Percentiles rank a stretch among this genome's conserved stretches.
phyloP scores from a whole-genome alignment of 441 rosid species.

The Mallotus japonicus region DNA sequence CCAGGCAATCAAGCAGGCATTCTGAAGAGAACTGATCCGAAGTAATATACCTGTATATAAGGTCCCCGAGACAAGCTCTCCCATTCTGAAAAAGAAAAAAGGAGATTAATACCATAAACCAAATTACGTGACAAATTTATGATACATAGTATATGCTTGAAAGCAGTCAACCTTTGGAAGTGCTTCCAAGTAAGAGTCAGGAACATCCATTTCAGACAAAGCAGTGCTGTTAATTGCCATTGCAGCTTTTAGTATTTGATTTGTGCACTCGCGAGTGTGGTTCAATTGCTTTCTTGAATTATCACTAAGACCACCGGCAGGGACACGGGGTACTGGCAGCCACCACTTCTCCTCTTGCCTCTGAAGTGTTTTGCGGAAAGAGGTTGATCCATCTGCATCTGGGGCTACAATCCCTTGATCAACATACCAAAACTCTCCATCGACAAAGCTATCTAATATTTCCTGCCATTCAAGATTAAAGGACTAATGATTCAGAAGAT shows the following conservation, averaged over 20 bases:
- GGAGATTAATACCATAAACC: constrained; percentile 10
- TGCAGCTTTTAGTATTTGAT: constrained; percentile 91
- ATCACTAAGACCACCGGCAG: constrained; percentile 74
- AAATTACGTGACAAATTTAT: neutral
- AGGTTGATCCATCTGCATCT: constrained; percentile 70
- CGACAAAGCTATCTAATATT: constrained; percentile 68
- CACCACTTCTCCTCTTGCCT: constrained; percentile 99
- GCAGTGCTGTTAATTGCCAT: constrained; percentile 88
- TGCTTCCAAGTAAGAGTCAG: constrained; percentile 73
- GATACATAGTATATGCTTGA: neutral
- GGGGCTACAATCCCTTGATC: constrained; percentile 82
- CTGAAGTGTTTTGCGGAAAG: constrained; percentile 67
- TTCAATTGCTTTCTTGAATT: constrained; percentile 73
- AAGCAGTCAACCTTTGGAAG: constrained; percentile 71
- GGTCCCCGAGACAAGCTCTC: constrained; percentile 78
- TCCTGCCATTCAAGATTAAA: constrained; percentile 47
- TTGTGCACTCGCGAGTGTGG: constrained; percentile 87
- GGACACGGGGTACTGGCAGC: constrained; percentile 91
- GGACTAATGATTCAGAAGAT: constrained; percentile 10
- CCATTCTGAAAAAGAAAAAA: constrained; percentile 57
- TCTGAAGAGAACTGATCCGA: constrained; percentile 86
- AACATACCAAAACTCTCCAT: constrained; percentile 89
- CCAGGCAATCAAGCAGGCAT: constrained; percentile 87
- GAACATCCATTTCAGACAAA: constrained; percentile 88
- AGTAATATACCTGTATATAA: constrained; percentile 70